These are phyloP conservation scores for Melaleuca alternifolia DNA, from an alignment of 345 rosid genomes.

Conservation along the genomic window DNA sequence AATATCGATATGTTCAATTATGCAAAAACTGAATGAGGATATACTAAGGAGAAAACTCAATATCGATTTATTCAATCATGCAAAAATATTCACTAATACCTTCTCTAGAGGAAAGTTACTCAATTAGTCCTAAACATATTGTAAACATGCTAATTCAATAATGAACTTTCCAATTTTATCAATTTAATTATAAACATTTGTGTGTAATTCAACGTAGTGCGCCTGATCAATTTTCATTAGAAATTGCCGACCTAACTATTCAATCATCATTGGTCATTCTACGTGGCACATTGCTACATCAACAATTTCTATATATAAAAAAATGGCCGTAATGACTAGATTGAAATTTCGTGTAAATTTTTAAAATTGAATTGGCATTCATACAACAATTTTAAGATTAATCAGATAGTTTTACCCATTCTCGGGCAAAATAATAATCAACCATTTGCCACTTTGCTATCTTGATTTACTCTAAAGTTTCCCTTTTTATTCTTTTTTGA, in stretches of 20 bases:
- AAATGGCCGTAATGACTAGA: no score
- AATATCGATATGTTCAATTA: background rate
- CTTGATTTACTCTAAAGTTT: no score
- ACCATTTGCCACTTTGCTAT: background rate
- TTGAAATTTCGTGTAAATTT: no score
- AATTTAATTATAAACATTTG: no score
- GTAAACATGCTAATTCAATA: rapidly evolving
- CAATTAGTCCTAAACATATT: no score
- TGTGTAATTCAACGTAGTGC: background rate
- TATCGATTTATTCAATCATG: no score
- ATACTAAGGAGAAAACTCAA: no score
- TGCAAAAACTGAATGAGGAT: no score
- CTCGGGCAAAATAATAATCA: no score
- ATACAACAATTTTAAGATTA: rapidly evolving
- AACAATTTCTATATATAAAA: rapidly evolving
- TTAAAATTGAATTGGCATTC: rapidly evolving
- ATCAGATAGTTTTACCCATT: background rate
- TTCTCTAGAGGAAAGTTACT: background rate
- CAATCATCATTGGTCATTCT: rapidly evolving
- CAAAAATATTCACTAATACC: background rate
- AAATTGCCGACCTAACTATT: no score
- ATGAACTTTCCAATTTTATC: no score
- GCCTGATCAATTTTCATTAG: rapidly evolving
- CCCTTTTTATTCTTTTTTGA: background rate
- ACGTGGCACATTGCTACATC: rapidly evolving